Evolutionary conservation across 2,329 filamentous ascomycete genomes (phyloP).

Genomic region (Alternaria sp.): DNA sequence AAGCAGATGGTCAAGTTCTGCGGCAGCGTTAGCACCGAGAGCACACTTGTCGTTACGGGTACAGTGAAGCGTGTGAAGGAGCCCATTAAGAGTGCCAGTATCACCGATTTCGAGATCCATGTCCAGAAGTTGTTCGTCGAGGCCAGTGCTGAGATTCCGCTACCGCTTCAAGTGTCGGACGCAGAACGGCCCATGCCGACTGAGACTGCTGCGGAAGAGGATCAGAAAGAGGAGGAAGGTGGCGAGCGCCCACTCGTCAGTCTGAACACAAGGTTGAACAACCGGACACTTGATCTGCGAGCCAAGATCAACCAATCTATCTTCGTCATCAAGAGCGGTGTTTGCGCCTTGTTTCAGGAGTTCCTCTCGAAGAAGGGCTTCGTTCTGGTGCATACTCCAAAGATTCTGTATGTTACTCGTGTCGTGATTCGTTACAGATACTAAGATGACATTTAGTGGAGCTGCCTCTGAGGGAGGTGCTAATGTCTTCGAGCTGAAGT

Average conservation of each 20-base stretch:
- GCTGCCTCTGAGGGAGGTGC: conserved; percentile 91
- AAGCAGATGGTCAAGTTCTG: conserved; percentile 97
- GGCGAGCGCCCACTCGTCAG: conserved; percentile 73
- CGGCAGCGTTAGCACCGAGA: conserved; percentile 75
- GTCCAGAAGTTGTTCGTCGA: conserved; percentile 84
- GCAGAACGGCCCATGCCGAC: conserved; percentile 58
- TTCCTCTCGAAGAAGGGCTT: conserved; percentile 80
- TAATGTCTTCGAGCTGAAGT: conserved; percentile 88
- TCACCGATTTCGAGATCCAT: conserved; percentile 84
- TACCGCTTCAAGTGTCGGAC: conserved; percentile 66
- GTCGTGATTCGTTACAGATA: not conserved
- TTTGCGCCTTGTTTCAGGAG: conserved; percentile 74
- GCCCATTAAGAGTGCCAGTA: conserved; percentile 84
- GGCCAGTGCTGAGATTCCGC: conserved; percentile 65
- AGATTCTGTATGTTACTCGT: conserved; percentile 48
- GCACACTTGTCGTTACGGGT: conserved; percentile 81
- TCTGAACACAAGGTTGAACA: conserved; percentile 85
- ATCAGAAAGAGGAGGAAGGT: conserved; percentile 59
- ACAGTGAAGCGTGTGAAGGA: conserved; percentile 81
- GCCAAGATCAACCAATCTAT: conserved; percentile 90
- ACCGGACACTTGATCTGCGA: conserved; percentile 90
- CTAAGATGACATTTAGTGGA: conserved; percentile 50
- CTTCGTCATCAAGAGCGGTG: conserved; percentile 72
- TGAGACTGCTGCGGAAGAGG: conserved; percentile 56
- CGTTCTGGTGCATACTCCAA: conserved; percentile 85